These are phyloP conservation scores for Ramularia collo-cygni DNA, from an alignment of 2,329 filamentous ascomycete genomes.

Conservation along the genomic window DNA sequence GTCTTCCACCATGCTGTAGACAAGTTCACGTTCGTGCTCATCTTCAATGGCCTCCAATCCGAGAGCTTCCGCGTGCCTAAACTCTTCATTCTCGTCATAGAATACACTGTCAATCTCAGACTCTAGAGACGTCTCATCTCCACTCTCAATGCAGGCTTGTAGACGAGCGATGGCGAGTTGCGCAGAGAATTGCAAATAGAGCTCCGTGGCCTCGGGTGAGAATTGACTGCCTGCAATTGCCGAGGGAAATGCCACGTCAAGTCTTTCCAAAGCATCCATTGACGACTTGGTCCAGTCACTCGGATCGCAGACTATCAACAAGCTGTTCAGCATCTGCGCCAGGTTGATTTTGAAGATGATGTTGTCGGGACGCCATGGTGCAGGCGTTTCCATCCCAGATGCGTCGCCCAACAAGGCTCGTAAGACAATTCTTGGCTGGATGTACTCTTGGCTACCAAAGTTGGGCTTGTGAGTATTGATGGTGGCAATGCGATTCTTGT, in stretches of 20 bases:
- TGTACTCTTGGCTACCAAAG: constrained; percentile 36
- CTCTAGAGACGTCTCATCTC: constrained; percentile 17
- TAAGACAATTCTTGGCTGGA: constrained; percentile 35
- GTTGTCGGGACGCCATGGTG: constrained; percentile 33
- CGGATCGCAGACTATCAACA: constrained; percentile 27
- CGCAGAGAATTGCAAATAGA: constrained; percentile 22
- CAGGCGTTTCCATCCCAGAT: constrained; percentile 16
- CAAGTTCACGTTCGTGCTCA: constrained; percentile 13
- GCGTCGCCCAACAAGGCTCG: constrained; percentile 31
- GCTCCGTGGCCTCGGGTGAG: constrained; percentile 11
- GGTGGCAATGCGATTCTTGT: constrained; percentile 28
- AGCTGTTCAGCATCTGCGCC: constrained; percentile 33
- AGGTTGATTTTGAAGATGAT: constrained; percentile 42
- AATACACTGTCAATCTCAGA: constrained; percentile 20
- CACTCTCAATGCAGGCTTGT: constrained; percentile 9
- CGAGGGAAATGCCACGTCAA: constrained; percentile 20
- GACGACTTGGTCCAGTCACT: constrained; percentile 25
- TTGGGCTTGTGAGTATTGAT: constrained; percentile 31
- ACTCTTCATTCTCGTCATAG: constrained; percentile 18
- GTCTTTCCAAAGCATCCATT: constrained; percentile 18
- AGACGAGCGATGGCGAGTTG: constrained; percentile 24
- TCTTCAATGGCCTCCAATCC: constrained; percentile 5
- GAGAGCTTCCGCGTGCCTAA: constrained; percentile 13
- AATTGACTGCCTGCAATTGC: constrained; percentile 20
- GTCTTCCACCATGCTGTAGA: constrained; percentile 13